A percentile compares a stretch with the other conserved stretches of the same genome.
Conservation (phyloP, 1,284 basidiomycete genomes). For the Leccinum fuscescens region DNA sequence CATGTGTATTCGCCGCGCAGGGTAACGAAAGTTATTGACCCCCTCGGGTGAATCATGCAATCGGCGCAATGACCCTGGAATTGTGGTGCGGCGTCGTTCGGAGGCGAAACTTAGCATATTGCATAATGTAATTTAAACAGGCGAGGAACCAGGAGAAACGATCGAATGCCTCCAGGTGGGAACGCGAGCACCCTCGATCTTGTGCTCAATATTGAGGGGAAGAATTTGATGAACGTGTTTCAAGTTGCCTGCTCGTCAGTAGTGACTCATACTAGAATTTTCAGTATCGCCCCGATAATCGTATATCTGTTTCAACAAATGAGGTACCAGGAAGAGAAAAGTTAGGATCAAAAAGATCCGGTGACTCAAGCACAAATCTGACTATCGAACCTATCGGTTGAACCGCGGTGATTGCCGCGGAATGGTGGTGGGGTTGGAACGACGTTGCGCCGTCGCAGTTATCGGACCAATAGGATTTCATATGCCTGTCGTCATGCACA, state of each 20-base stretch:
- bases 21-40: neutral
- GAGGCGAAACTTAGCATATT: neutral
- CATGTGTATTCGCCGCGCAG: neutral
- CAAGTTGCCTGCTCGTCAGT: neutral
- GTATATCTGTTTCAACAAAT: neutral
- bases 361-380: neutral
- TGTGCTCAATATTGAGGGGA: neutral
- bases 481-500: neutral
- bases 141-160: neutral
- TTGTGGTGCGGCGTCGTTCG: neutral
- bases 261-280: neutral
- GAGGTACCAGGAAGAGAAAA: neutral
- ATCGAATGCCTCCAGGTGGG: neutral
- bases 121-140: neutral
- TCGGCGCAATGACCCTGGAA: neutral
- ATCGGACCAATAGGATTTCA: neutral
- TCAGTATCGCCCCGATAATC: neutral
- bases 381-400: neutral
- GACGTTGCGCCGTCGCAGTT: neutral
- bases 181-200: neutral
- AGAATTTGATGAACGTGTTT: neutral
- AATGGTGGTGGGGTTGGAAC: neutral
- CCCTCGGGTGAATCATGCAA: neutral
- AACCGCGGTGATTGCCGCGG: neutral
- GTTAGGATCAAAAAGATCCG: neutral